phyloP scores from a whole-genome alignment of 306 rosid species.

The Prunus kanzakura region DNA sequence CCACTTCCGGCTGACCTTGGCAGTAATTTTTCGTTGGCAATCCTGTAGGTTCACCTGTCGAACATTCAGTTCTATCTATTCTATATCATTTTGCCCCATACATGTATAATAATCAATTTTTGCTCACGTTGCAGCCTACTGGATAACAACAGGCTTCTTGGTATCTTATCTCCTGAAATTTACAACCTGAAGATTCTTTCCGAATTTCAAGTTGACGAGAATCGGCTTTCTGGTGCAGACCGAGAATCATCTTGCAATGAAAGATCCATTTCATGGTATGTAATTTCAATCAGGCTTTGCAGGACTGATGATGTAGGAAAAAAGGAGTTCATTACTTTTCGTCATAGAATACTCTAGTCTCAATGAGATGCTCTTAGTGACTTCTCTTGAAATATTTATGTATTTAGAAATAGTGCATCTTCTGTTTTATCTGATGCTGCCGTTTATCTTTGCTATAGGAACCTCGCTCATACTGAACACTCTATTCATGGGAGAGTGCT shows the following conservation, averaged over 20 bases:
- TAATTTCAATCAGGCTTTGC: conserved; percentile 14
- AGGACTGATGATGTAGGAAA: not conserved
- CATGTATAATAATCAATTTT: conserved; percentile 15
- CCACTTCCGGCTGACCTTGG: conserved; percentile 64
- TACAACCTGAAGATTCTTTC: conserved; percentile 49
- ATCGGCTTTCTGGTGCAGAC: conserved; percentile 34
- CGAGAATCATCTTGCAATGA: conserved; percentile 39
- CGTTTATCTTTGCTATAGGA: conserved; percentile 37
- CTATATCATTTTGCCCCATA: not conserved
- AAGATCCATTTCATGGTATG: conserved; percentile 48
- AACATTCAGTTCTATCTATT: conserved; percentile 5
- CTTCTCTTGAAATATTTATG: not conserved
- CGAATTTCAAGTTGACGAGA: conserved; percentile 75
- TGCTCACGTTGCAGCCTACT: conserved; percentile 55
- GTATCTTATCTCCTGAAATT: conserved; percentile 61
- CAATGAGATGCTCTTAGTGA: not conserved
- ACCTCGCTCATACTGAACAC: conserved; percentile 21
- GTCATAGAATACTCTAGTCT: not conserved
- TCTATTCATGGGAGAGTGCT: conserved; percentile 32
- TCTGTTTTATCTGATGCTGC: conserved; percentile 4
- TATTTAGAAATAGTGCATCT: not conserved
- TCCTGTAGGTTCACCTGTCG: conserved; percentile 60
- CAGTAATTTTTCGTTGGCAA: conserved; percentile 54
- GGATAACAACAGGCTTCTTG: conserved; percentile 73
- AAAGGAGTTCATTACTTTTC: not conserved